Conservation (phyloP, 306 rosid genomes). For the Argentina anserina region DNA sequence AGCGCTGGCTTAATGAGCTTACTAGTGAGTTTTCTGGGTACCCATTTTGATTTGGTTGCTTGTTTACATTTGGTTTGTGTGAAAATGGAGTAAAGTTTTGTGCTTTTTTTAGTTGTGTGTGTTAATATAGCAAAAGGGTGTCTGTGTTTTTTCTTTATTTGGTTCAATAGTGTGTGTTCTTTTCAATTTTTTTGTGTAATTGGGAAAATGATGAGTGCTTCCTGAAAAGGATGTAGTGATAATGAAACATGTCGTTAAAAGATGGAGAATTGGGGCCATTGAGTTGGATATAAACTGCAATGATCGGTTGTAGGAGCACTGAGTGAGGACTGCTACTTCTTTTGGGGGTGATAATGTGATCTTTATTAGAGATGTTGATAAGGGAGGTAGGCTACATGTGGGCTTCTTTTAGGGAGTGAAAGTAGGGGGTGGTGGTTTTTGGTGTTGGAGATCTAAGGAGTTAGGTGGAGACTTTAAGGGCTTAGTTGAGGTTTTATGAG, state of each 20-base stretch:
- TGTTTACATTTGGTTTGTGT: slow-evolving; percentile 1
- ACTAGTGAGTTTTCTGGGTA: slow-evolving; percentile 36
- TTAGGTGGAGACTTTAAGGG: slow-evolving; percentile 1
- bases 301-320: neutral
- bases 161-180: neutral
- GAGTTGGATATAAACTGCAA: neutral
- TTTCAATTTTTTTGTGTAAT: neutral
- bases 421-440: neutral
- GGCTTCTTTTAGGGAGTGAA: neutral
- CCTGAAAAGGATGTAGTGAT: neutral
- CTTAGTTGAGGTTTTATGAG: neutral
- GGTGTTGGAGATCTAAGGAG: neutral
- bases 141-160: neutral
- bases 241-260: neutral
- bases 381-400: neutral
- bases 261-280: neutral
- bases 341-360: neutral
- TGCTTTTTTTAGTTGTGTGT: neutral
- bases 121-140: neutral
- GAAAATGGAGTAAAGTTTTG: neutral
- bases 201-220: neutral
- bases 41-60: neutral
- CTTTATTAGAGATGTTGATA: neutral
- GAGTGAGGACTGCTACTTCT: neutral
- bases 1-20: slow-evolving; percentile 89